These are phyloP conservation scores for Plantago rigida DNA, from an alignment of 305 asterid species.

Conservation along the genomic window DNA sequence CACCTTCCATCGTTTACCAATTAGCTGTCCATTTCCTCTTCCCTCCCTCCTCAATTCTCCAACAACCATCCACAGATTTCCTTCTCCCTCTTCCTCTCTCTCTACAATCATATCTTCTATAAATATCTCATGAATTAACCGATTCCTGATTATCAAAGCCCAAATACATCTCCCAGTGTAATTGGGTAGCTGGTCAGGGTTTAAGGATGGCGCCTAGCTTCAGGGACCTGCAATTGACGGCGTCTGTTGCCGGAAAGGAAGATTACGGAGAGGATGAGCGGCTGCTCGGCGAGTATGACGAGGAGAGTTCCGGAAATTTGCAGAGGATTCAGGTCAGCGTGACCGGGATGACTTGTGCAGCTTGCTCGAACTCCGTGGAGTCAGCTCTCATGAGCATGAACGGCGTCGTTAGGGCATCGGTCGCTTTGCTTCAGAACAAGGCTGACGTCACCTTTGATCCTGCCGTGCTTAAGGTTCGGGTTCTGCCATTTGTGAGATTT, in stretches of 20 bases:
- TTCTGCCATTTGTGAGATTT: slow-evolving; percentile 16
- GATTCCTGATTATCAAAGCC: neutral
- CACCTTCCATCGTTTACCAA: neutral
- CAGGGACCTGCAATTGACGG: slow-evolving; percentile 63
- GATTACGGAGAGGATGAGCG: slow-evolving; percentile 47
- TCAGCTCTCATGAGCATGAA: slow-evolving; percentile 54
- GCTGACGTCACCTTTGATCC: slow-evolving; percentile 80
- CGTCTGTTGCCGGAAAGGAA: neutral
- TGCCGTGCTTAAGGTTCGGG: slow-evolving; percentile 55
- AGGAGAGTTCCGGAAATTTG: slow-evolving; percentile 37
- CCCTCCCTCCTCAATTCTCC: too few species aligned
- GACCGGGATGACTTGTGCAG: slow-evolving; percentile 97
- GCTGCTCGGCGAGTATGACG: slow-evolving; percentile 46
- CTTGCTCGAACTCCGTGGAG: slow-evolving; percentile 91
- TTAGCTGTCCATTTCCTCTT: neutral
- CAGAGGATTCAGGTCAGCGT: slow-evolving; percentile 71
- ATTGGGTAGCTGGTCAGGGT: slow-evolving; percentile 19
- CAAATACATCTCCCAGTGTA: neutral
- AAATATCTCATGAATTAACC: neutral
- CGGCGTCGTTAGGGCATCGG: slow-evolving; percentile 84
- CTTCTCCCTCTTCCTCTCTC: neutral
- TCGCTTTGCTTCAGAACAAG: slow-evolving; percentile 85
- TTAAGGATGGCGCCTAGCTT: slow-evolving; percentile 19
- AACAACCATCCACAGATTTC: neutral
- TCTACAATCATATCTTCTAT: too few species aligned